A percentile compares a stretch with the other conserved stretches of the same genome.
Conservation (phyloP, 176 grass and related monocot species). For the Urochloa ruziziensis region DNA sequence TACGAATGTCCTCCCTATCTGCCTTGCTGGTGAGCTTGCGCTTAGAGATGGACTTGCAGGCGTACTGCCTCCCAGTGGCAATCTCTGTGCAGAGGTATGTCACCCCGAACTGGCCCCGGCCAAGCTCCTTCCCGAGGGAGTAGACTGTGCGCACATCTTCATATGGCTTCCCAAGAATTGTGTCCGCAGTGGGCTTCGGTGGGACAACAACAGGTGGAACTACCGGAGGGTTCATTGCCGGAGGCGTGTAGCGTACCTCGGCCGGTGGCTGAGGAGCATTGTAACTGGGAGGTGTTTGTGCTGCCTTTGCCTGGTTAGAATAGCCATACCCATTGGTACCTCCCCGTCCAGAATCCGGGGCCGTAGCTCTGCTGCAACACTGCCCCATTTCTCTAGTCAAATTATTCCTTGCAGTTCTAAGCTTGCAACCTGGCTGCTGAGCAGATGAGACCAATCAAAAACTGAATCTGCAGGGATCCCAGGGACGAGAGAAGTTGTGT, state of each 20-base stretch:
- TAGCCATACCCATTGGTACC: conserved; percentile 61
- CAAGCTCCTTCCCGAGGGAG: conserved; percentile 90
- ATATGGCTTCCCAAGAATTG: conserved; percentile 79
- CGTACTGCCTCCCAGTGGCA: conserved; percentile 61
- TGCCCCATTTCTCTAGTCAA: conserved; percentile 65
- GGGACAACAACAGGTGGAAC: conserved; percentile 34
- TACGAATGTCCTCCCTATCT: conserved; percentile 80
- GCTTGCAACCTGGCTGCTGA: neutral
- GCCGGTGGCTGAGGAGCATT: conserved; percentile 40
- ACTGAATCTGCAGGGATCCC: conserved; percentile 32
- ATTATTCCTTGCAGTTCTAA: conserved; percentile 24
- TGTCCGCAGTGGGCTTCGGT: conserved; percentile 37
- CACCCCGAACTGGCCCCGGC: conserved; percentile 92
- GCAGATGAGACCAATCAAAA: conserved; percentile 23
- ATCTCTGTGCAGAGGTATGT: conserved; percentile 96
- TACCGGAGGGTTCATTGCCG: conserved; percentile 42
- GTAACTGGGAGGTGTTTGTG: conserved; percentile 36
- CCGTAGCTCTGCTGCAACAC: conserved; percentile 61
- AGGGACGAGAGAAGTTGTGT: conserved; percentile 12
- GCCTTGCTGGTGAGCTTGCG: conserved; percentile 83
- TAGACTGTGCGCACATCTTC: conserved; percentile 66
- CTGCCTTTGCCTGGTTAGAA: conserved; percentile 41
- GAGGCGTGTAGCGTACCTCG: conserved; percentile 35
- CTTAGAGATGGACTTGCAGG: conserved; percentile 99
- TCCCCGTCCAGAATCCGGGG: conserved; percentile 40